Conservation (phyloP, 75 land plant genomes). For the Pinus albicaulis region DNA sequence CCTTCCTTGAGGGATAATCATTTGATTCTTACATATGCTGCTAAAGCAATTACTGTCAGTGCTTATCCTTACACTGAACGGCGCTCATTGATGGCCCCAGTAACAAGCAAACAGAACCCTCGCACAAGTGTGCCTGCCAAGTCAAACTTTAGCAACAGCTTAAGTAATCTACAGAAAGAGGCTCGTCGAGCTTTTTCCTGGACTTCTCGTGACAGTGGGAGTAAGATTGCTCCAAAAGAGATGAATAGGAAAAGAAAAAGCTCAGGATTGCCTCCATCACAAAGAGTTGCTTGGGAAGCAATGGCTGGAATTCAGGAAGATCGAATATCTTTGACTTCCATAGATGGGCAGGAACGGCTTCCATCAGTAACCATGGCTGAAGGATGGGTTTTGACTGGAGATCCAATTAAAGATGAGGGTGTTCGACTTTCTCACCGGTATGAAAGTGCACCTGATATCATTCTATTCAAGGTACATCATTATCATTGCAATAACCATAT, state of each 20-base stretch:
- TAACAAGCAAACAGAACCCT: constrained; percentile 44
- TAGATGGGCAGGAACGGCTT: constrained; percentile 80
- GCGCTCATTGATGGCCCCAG: constrained; percentile 32
- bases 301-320: constrained; percentile 92
- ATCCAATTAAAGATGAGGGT: constrained; percentile 67
- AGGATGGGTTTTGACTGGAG: constrained; percentile 93
- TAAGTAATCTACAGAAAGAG: constrained; percentile 69
- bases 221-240: constrained; percentile 68
- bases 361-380: constrained; percentile 80
- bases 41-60: constrained; percentile 82
- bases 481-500: too few relatives aligned
- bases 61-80: constrained; percentile 54
- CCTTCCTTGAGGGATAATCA: constrained; percentile 86
- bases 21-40: constrained; percentile 75
- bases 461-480: constrained; percentile 82
- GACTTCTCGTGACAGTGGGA: constrained; percentile 70
- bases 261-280: constrained; percentile 73
- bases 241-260: constrained; percentile 75
- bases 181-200: constrained; percentile 85
- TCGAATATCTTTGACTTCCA: constrained; percentile 29
- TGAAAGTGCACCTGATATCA: constrained; percentile 94
- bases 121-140: constrained; percentile 37
- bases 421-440: constrained; percentile 87
- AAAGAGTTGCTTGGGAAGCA: constrained; percentile 85
- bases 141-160: constrained; percentile 61